Conservation (phyloP, 257 asterid species). For the Solanum tacnaense region DNA sequence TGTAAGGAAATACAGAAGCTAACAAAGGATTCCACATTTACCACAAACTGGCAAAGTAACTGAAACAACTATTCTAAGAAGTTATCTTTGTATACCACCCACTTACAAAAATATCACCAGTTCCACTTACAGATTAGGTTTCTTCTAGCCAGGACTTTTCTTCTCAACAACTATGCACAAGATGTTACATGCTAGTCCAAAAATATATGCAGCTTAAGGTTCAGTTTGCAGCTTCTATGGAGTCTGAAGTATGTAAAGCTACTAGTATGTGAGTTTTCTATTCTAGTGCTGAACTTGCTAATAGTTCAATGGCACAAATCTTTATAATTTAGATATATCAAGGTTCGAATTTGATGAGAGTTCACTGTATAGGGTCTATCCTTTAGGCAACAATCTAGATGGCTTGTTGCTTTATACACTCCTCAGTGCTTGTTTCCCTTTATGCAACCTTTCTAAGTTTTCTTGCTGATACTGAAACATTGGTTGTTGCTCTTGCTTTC, state of each 20-base stretch:
- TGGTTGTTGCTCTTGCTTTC: not conserved
- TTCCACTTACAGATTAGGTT: not conserved
- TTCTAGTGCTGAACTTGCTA: not conserved
- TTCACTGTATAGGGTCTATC: not conserved
- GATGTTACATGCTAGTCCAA: not conserved
- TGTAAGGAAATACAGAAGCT: not conserved
- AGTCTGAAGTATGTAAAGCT: not conserved
- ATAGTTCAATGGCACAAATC: not conserved
- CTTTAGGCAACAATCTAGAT: not conserved
- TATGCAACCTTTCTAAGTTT: not conserved
- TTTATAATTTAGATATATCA: not conserved
- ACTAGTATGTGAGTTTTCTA: not conserved
- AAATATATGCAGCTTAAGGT: not conserved
- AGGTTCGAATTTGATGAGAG: not conserved
- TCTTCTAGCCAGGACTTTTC: not conserved
- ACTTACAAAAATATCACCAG: not conserved
- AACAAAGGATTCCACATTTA: not conserved
- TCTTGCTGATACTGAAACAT: not conserved
- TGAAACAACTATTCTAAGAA: not conserved
- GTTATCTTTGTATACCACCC: not conserved
- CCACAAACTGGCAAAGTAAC: not conserved
- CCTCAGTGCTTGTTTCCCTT: not conserved
- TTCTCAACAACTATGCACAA: not conserved
- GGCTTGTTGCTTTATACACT: not conserved
- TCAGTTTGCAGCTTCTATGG: not conserved